phyloP scores from a whole-genome alignment of 805 yeast species.

The Yarrowia osloensis region DNA sequence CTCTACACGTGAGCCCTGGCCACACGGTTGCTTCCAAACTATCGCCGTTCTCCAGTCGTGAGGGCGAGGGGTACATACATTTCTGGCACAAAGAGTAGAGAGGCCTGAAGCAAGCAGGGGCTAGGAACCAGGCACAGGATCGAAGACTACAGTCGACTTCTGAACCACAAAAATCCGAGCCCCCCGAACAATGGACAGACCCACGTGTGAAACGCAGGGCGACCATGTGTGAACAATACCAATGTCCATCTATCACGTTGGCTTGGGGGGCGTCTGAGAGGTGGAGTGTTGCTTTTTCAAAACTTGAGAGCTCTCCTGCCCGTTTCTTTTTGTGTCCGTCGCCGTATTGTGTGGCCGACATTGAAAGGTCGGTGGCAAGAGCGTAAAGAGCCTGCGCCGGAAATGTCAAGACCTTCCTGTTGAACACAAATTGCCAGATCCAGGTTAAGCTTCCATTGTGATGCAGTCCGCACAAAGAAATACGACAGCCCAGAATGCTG shows the following conservation, averaged over 20 bases:
- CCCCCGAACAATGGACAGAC: background rate
- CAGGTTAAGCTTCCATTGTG: constrained; percentile 24
- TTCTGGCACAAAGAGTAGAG: background rate
- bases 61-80: too few relatives aligned
- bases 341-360: background rate
- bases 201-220: background rate
- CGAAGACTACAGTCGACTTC: background rate
- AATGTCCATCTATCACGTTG: background rate
- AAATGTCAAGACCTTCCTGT: background rate
- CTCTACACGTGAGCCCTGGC: background rate
- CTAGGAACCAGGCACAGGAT: background rate
- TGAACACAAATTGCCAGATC: constrained; percentile 15
- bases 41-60: too few relatives aligned
- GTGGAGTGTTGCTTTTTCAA: background rate
- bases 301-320: too few relatives aligned
- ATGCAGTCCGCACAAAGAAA: background rate
- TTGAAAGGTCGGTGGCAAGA: background rate
- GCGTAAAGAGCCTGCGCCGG: constrained; percentile 14
- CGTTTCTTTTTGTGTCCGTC: background rate
- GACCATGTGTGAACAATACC: background rate
- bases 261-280: background rate
- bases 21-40: background rate
- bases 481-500: background rate
- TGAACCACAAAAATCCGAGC: too few relatives aligned
- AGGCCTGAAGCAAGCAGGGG: background rate